A percentile compares a stretch with the other conserved stretches of the same genome.
Evolutionary conservation across 495 filamentous ascomycete species (phyloP).

Genomic region (Penicillium parvum): DNA sequence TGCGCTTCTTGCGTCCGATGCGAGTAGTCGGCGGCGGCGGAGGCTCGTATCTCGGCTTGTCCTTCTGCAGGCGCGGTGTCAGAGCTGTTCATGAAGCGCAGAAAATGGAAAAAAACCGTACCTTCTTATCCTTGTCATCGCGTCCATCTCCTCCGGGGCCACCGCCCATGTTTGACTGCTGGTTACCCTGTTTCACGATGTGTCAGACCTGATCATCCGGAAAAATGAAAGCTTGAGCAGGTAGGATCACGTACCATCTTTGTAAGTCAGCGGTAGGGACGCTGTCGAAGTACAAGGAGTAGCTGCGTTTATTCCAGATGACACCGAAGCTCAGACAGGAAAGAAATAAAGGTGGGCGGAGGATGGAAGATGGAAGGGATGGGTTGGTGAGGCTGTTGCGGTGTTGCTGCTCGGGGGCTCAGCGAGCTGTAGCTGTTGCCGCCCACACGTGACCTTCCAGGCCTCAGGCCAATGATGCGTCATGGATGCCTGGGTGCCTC

Average conservation of each 20-base stretch:
- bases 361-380: slow-evolving; percentile 16
- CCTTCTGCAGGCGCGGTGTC: slow-evolving; percentile 61
- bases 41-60: slow-evolving; percentile 99
- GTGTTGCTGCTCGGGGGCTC: slow-evolving; percentile 16
- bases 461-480: slow-evolving; percentile 23
- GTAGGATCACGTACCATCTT: slow-evolving; percentile 34
- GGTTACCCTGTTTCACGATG: slow-evolving; percentile 51
- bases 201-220: slow-evolving; percentile 21
- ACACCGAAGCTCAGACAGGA: background rate
- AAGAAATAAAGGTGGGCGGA: slow-evolving; percentile 4
- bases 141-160: slow-evolving; percentile 67
- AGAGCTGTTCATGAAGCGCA: slow-evolving; percentile 2
- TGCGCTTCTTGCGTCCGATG: slow-evolving; percentile 97
- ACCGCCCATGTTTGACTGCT: slow-evolving; percentile 81
- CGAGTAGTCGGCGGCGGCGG: slow-evolving; percentile 95
- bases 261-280: slow-evolving; percentile 18
- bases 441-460: slow-evolving; percentile 17
- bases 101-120: slow-evolving; percentile 34
- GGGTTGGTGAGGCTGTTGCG: slow-evolving; percentile 14
- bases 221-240: slow-evolving; percentile 5
- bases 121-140: slow-evolving; percentile 95
- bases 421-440: slow-evolving; percentile 30
- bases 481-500: slow-evolving; percentile 23
- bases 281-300: slow-evolving; percentile 11
- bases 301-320: background rate